Base-by-base conservation (phyloP, 176 grass and related monocot species). In the Dactylis glomerata region DNA sequence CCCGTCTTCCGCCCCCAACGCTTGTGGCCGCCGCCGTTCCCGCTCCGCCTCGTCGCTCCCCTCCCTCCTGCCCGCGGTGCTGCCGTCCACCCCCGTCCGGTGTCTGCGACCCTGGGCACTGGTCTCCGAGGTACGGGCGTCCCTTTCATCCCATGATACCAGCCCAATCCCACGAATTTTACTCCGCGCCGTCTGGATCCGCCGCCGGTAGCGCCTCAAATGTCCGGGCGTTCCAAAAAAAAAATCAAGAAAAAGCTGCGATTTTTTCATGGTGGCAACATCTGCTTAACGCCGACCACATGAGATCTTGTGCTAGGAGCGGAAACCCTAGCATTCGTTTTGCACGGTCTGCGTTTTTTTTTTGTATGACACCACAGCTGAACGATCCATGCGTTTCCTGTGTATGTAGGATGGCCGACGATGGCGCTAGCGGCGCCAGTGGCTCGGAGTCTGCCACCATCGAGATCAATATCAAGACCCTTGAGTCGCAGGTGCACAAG, bases 401-500 rank as follows among this genome's bases (percentile, higher is more conserved):
- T 75, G 11, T 30, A 2, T 46, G 69, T 28, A 95, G 89, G 89
- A 98, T 98, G 96, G 86, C 92, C 30, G 87, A 92, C 41, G 92
- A 93, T 22, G 42, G 51, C 17, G 82, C 84, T 11, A 72, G 46
- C 4, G 81, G 75, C 12, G 89, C 76, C 32, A 77, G 80, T 67
- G 83, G 85, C 54, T 93, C 84, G 10, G 77, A 92, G 32, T 26
- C 90, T 0, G 68, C 93, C 3, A 51, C 96, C 55, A 89, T 98
- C 24, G 87, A 95, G 82, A 93, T 98, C 84, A 95, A 98, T 84
- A 78, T 98, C 79, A 98, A 98, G 82, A 95, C 93, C 38, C 70
- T 98, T 49, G 96, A 98, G 81, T 93, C 90, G 19, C 85, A 90
- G 81, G 86, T 95, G 50, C 81, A 95, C 72, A 98, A 93, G 20